These are phyloP conservation scores for Bothriochloa decipiens DNA, from an alignment of 176 grass and related monocot species.

Conservation along the genomic window DNA sequence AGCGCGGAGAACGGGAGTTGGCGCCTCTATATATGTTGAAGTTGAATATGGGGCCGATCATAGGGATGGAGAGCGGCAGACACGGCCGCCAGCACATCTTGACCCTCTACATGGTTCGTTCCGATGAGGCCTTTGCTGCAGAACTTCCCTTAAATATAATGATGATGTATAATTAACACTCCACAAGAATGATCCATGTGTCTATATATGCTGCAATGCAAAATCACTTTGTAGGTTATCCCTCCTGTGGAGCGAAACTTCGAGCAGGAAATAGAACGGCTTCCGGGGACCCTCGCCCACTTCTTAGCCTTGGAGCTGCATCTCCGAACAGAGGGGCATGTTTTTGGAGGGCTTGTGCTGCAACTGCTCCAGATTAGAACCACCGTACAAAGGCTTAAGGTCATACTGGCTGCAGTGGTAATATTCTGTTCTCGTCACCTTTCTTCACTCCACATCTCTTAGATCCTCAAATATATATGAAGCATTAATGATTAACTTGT, in stretches of 20 bases:
- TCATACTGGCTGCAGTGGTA: not conserved
- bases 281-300: not conserved
- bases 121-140: too few species aligned
- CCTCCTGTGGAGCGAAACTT: not conserved
- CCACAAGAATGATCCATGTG: too few species aligned
- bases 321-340: not conserved
- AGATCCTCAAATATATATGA: not conserved
- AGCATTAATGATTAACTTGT: not conserved
- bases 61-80: too few species aligned
- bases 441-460: not conserved
- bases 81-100: accelerated
- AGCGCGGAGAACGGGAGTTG: not conserved
- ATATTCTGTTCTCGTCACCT: not conserved
- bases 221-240: too few species aligned
- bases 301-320: not conserved
- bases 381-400: not conserved
- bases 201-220: too few species aligned
- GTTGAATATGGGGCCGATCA: not conserved
- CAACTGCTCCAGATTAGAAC: not conserved
- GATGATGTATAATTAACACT: too few species aligned
- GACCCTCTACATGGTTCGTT: too few species aligned
- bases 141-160: too few species aligned
- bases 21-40: not conserved
- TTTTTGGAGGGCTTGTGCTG: not conserved
- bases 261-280: not conserved